These are phyloP conservation scores for Gelatoporia subvermispora DNA, from an alignment of 768 basidiomycete species.

Conservation along the genomic window DNA sequence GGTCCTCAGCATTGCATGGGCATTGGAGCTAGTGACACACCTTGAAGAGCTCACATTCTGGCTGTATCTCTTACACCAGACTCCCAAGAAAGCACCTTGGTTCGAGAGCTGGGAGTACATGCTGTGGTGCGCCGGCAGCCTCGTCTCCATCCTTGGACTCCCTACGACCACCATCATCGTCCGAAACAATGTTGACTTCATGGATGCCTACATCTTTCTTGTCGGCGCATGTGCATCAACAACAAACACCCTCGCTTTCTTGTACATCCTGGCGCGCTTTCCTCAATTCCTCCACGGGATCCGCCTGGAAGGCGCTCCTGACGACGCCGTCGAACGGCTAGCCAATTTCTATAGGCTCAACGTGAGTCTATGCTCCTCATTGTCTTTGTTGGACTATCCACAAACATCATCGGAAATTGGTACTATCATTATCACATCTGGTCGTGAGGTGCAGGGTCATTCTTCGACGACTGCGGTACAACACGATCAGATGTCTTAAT, in stretches of 20 bases:
- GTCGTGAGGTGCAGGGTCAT: too few relatives aligned
- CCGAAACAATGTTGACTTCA: constrained; percentile 57
- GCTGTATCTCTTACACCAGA: constrained; percentile 79
- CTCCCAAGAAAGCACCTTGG: constrained; percentile 66
- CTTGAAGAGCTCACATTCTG: constrained; percentile 83
- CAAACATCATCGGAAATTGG: too few relatives aligned
- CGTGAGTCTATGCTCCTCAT: constrained; percentile 36
- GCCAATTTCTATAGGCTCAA: constrained; percentile 76
- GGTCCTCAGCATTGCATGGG: constrained; percentile 69
- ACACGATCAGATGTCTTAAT: background rate
- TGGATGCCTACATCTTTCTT: constrained; percentile 71
- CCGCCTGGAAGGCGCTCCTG: constrained; percentile 68
- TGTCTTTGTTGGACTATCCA: too few relatives aligned
- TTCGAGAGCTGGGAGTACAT: constrained; percentile 77
- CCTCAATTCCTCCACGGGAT: constrained; percentile 67
- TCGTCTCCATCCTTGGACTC: constrained; percentile 63
- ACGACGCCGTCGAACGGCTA: constrained; percentile 68
- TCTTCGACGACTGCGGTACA: too few relatives aligned
- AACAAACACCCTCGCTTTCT: constrained; percentile 61
- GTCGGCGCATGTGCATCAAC: constrained; percentile 64
- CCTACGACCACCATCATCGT: constrained; percentile 63
- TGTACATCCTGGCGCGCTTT: constrained; percentile 68
- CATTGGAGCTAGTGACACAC: constrained; percentile 74
- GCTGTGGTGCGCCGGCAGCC: constrained; percentile 66
- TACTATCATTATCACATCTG: background rate